Base-by-base conservation (phyloP, 768 basidiomycete genomes). In the Chalciporus chontae region DNA sequence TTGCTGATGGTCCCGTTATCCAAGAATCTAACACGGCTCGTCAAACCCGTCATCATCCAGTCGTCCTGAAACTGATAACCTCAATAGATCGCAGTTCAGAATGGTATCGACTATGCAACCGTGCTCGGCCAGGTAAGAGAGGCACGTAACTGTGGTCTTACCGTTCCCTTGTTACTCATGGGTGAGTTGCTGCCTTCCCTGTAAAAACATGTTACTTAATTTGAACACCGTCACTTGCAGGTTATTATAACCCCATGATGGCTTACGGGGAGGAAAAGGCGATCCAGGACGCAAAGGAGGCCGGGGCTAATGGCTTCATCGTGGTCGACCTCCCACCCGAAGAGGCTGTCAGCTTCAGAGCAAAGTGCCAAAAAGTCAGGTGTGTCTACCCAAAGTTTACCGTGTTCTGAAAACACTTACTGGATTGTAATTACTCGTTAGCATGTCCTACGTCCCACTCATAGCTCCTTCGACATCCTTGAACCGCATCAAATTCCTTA, bases 301-400 rank as follows among this genome's bases (percentile, higher is more conserved):
- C 92, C 15, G 95, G 95, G 14, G 96, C 92, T 0, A 98, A 95
- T 67, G 96, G 96, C 1, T 99, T 94, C 65, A 94, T 98, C 58
- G 83, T 99, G 72, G 94, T 98, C 21, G 96, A 99, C 66, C 82
- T 98, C 24, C 96, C 96, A 29, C 96, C 96, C 13, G 94, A 97
- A 70, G 96, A 99, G 69, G 94, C 96, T 26, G 72, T 94, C 54
- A 71, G 77, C 21, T 98, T 99, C 77, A 81, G 94, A 34, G 80
- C 86, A 59, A 91, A 94, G 65, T 98, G 96, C 68, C 76, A 79
- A 15, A 81, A 76, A 52, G 77, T 84, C 32, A 80, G 82, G 95
- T 96, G 62, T 60, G 90, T 76, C 44, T 21, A 44, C 40, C 19
- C 37, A 47, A 38, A 26, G 19, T 19, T 13, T 27, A 26, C 18